phyloP scores from a whole-genome alignment of 176 grass and related monocot species.

The Lolium multiflorum region DNA sequence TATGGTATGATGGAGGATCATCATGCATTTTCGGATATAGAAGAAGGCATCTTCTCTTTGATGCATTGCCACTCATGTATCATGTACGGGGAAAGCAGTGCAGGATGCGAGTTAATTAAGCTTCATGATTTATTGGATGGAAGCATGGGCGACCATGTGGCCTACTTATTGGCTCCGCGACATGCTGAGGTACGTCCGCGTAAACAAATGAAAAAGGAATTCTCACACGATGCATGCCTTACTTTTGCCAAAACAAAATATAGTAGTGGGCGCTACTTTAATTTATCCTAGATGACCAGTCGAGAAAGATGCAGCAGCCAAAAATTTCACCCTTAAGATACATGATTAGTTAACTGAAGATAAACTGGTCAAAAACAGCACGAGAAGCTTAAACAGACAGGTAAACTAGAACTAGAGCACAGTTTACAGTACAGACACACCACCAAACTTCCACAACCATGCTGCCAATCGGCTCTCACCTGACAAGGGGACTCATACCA shows the following conservation, averaged over 20 bases:
- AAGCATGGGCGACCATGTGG: constrained; percentile 40
- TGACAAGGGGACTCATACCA: no score
- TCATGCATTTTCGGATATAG: neutral
- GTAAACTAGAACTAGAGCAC: no score
- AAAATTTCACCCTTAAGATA: no score
- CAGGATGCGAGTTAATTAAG: neutral
- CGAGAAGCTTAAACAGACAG: no score
- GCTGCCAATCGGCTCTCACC: no score
- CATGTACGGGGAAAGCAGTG: constrained; percentile 28
- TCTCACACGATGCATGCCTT: constrained; percentile 18
- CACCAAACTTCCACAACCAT: no score
- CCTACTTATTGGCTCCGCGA: constrained; percentile 43
- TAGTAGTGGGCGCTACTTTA: no score
- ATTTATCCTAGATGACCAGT: no score
- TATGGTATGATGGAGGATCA: neutral
- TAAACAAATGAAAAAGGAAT: constrained; percentile 38
- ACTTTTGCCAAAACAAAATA: neutral
- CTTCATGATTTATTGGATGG: constrained; percentile 43
- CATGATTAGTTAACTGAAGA: no score
- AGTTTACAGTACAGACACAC: no score
- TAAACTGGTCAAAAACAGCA: no score
- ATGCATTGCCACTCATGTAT: constrained; percentile 17
- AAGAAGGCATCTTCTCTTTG: neutral
- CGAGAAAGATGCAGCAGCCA: no score
- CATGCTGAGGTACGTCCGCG: constrained; percentile 35